Conservation (phyloP, 805 yeast genomes). For the Saccharomycopsis oosterbeekiorum region DNA sequence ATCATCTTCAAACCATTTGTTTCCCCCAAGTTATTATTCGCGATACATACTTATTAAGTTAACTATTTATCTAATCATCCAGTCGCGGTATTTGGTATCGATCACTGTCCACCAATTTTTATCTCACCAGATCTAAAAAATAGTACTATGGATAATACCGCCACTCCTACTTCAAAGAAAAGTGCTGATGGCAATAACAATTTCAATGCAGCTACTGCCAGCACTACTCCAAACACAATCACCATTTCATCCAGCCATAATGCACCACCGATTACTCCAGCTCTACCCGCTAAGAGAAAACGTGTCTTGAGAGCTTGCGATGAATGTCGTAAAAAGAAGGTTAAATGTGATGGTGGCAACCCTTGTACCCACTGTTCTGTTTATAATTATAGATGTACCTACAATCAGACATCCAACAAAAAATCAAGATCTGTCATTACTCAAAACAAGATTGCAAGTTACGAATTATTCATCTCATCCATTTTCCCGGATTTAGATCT, state of each 20-base stretch:
- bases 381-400: slow-evolving; percentile 75
- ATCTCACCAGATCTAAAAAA: no score
- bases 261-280: neutral
- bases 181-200: no score
- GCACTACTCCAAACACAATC: neutral
- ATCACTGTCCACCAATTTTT: no score
- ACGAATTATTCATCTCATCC: slow-evolving; percentile 28
- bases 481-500: slow-evolving; percentile 33
- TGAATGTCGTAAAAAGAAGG: slow-evolving; percentile 65
- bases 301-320: slow-evolving; percentile 71
- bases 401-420: slow-evolving; percentile 64
- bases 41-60: no score
- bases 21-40: no score
- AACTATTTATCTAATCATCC: no score
- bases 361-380: slow-evolving; percentile 83
- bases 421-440: slow-evolving; percentile 27
- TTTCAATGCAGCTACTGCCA: no score
- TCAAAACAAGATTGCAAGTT: slow-evolving; percentile 19
- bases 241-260: neutral
- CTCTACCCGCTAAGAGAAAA: slow-evolving; percentile 33
- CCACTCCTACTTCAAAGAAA: no score
- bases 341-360: slow-evolving; percentile 68
- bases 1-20: no score
- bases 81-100: no score
- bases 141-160: no score